phyloP scores from a whole-genome alignment of 148 eudicot species.

The Persicaria tinctoria region DNA sequence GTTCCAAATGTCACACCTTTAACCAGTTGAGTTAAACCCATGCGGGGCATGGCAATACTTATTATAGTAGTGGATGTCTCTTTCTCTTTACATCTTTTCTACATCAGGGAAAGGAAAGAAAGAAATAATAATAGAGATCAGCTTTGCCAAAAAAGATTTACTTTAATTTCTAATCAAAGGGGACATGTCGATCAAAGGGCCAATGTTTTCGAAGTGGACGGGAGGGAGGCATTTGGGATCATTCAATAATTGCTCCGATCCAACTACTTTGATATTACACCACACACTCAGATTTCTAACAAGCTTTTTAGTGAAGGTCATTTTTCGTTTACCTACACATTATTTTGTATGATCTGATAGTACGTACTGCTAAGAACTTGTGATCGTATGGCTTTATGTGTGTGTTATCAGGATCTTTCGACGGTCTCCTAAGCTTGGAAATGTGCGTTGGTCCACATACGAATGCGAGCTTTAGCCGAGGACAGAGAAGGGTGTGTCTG shows the following conservation, averaged over 20 bases:
- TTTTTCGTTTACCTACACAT: not conserved
- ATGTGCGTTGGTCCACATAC: no score
- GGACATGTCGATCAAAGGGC: not conserved
- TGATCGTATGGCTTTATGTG: not conserved
- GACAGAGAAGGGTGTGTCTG: no score
- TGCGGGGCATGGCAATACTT: not conserved
- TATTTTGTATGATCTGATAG: not conserved
- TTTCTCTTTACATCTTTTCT: constrained; percentile 1
- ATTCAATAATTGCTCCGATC: not conserved
- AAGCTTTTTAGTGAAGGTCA: not conserved
- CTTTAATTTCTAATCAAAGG: not conserved
- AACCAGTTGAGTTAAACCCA: no score
- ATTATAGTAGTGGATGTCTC: not conserved
- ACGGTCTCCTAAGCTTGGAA: no score
- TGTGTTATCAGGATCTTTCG: not conserved
- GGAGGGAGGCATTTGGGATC: no score
- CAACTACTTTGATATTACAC: not conserved
- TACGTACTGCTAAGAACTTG: not conserved
- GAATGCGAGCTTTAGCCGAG: no score
- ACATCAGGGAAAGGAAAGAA: not conserved
- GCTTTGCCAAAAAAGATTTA: not conserved
- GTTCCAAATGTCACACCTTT: no score
- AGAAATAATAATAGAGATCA: not conserved
- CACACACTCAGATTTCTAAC: not conserved
- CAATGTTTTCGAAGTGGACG: no score